Conservation (phyloP, 768 basidiomycete species). For the Phlebiopsis flavidoalba region DNA sequence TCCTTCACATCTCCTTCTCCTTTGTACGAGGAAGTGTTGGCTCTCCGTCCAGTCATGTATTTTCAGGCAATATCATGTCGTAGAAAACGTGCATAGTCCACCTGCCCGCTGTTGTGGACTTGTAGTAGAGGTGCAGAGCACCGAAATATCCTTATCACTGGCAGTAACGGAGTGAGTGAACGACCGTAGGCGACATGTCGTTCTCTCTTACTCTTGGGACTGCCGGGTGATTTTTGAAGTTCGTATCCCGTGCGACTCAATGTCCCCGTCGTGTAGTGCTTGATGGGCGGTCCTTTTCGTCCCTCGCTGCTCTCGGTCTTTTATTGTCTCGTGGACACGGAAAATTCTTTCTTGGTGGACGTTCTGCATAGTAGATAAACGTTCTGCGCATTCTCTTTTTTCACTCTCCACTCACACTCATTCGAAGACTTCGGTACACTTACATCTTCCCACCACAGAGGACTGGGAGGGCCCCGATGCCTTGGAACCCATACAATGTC, state of each 20-base stretch:
- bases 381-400: background rate
- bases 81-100: conserved; percentile 1
- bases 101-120: background rate
- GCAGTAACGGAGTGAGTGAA: conserved; percentile 9
- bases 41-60: conserved; percentile 17
- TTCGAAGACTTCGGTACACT: background rate
- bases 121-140: conserved; percentile 1
- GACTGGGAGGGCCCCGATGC: conserved; percentile 67
- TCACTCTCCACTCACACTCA: background rate
- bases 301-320: background rate
- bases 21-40: background rate
- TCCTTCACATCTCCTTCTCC: background rate
- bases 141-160: background rate
- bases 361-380: too few species aligned
- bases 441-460: conserved; percentile 42
- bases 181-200: background rate
- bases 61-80: conserved; percentile 11
- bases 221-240: background rate
- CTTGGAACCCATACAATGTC: conserved; percentile 35
- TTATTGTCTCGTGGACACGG: conserved; percentile 14
- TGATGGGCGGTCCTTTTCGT: background rate
- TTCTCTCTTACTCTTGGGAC: background rate
- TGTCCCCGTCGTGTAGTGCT: too few species aligned
- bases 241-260: too few species aligned
- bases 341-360: background rate